Evolutionary conservation across 768 basidiomycete species (phyloP).

Genomic region (Lyophyllum atratum): DNA sequence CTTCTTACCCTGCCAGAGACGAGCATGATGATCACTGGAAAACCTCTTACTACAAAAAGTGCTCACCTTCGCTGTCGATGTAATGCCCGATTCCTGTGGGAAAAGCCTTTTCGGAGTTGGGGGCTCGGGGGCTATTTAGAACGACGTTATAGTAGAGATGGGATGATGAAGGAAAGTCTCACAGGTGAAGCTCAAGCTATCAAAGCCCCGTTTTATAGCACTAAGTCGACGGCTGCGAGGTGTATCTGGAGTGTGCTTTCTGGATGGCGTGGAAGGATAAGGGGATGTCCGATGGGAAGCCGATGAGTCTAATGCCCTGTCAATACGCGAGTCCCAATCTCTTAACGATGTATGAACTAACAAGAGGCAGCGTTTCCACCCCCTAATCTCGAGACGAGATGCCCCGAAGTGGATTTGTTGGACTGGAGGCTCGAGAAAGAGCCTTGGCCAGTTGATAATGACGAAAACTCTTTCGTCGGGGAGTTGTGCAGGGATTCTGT

Average conservation of each 20-base stretch:
- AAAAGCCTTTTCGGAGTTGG: constrained; percentile 3
- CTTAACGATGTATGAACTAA: not conserved
- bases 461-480: constrained; percentile 2
- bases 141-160: not conserved
- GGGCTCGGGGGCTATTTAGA: not conserved
- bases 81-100: not conserved
- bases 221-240: not conserved
- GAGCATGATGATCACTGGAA: not conserved
- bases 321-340: not conserved
- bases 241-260: not conserved
- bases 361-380: not conserved
- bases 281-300: not conserved
- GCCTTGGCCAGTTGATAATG: not conserved
- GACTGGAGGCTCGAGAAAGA: not conserved
- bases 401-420: not conserved
- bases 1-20: not conserved
- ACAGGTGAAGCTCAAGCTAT: not conserved
- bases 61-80: not conserved
- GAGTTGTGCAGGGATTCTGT: constrained; percentile 5
- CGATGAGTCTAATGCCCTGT: not conserved
- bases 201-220: not conserved
- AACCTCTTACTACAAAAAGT: no score
- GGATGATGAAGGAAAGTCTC: not conserved
- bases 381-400: not conserved
- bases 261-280: not conserved